Base-by-base conservation (phyloP, 1,139 yeast genomes). In the Blastobotrys apis region DNA sequence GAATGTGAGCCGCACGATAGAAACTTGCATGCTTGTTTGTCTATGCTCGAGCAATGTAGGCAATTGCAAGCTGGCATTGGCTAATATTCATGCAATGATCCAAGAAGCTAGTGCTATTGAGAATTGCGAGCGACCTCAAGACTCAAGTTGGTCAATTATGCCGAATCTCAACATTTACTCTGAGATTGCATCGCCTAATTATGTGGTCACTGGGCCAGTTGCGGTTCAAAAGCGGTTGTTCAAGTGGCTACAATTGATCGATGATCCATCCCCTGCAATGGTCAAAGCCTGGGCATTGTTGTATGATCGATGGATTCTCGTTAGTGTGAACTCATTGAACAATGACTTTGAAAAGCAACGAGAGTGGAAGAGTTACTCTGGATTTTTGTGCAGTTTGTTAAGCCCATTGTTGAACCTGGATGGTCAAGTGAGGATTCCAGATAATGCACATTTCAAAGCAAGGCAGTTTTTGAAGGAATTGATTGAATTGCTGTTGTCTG, bases 181-280 rank as follows among this genome's bases (percentile, higher is more conserved):
- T 0, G 76, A 71, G 3, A 72, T 85, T 5, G 65, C 79, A 8
- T 65, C 75, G n/a, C 88, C 82, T 50, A 75, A 69, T 29, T 68
- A 74, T 26, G 77, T 81, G 2, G 79, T 83, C 42, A 81, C 90
- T 0, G 92, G 94, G 15, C 75, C 81, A 25, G 84, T 84, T 15
- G 88, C 94, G 0, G 71, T 83, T 27, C 92, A 85, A 58, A 84
- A 84, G 58, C 74, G 80, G 48, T 67, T 84, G 46, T 68, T 78
- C 54, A 73, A 74, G 49, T 69, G 84, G 36, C 63, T 82, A 42
- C 71, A 78, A 48, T 68, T 55, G 25, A 55, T 78, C n/a, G 74
- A 76, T 5, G 66, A 64, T 31, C 85, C 90, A 1, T 78, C 86
- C 0, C 68, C 70, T 32, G 76, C 86, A 1, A 64, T 85, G 31